Evolutionary conservation across 2,329 filamentous ascomycete species (phyloP), one percentile per base, ranked within the genome.

Genomic region (Metarhizium rileyi): DNA sequence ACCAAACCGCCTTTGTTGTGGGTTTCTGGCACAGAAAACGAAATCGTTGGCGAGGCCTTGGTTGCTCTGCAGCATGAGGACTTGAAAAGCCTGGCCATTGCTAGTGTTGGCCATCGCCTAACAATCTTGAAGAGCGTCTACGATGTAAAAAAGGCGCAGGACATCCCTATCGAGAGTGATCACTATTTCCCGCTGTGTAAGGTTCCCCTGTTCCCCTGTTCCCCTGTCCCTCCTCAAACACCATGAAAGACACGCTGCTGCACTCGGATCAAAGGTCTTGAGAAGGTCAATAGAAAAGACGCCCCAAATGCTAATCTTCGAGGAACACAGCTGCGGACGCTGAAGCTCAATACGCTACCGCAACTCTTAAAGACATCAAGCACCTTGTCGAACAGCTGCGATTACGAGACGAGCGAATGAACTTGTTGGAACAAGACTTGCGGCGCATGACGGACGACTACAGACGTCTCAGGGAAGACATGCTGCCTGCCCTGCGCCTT

Each of bases 121-220:
- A 95, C 90, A 22, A 94, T 98, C 51, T 77, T 98, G 51, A 97
- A 96, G 71, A 90, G 84, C 60, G 90, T 97, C 49, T 97, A 96
- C 70, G 90, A 97, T 63, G 84, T 93, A 62, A 98, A 98, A 72
- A 85, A 91, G 66, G 89, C 89, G 56, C 90, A 96, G 63, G 90
- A 95, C 60, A 81, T 97, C 52, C 86, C 88, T 16, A 80, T 96
- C 59, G 91, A 97, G 63, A 84, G 85, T 53, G 91, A 96, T 61
- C 88, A 97, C 66, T 98, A 96, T 65, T 79, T 96, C 47, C 93
- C 93, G 35, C 74, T 93, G 46, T 93, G 90, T 95, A 83, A 52
- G 57, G 16, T 16, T 36, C 18, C 18, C n/a, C 18, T n/a, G 14
- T 9, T 18, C 47, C 46, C 18, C n/a, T 38, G 8, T 33, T 38